Percentiles rank a stretch among this genome's conserved stretches.
These are phyloP conservation scores for Pichia sp. DNA, from an alignment of 1,139 yeast species.

Conservation along the genomic window DNA sequence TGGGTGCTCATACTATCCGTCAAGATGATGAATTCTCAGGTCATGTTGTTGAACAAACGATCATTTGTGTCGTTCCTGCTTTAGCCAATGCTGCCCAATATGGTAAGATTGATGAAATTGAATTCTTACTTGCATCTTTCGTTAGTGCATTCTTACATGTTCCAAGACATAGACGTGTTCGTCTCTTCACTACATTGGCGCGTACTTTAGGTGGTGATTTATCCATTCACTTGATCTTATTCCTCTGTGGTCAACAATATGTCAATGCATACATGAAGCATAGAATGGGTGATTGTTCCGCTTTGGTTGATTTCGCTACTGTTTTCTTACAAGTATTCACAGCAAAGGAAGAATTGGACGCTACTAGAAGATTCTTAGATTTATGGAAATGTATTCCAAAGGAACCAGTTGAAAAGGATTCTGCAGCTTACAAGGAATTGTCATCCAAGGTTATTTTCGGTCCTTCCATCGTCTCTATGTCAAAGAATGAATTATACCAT, in stretches of 20 bases:
- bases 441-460: slow-evolving; percentile 63
- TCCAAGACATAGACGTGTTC: slow-evolving; percentile 94
- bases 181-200: slow-evolving; percentile 74
- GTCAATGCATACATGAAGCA: slow-evolving; percentile 51
- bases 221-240: slow-evolving; percentile 70
- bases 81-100: slow-evolving; percentile 59
- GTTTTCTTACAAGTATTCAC: slow-evolving; percentile 66
- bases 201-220: slow-evolving; percentile 69
- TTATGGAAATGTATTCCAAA: slow-evolving; percentile 55
- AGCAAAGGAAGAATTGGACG: slow-evolving; percentile 65
- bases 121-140: slow-evolving; percentile 82
- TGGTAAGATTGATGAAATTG: slow-evolving; percentile 61
- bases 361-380: slow-evolving; percentile 53
- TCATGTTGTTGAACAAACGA: slow-evolving; percentile 90
- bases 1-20: slow-evolving; percentile 97
- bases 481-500: slow-evolving; percentile 46
- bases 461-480: slow-evolving; percentile 51
- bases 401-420: slow-evolving; percentile 36
- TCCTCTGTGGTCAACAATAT: slow-evolving; percentile 79
- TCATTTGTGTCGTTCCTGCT: slow-evolving; percentile 89
- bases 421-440: slow-evolving; percentile 36
- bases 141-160: slow-evolving; percentile 93
- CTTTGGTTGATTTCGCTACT: slow-evolving; percentile 68
- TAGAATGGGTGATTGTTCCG: slow-evolving; percentile 62
- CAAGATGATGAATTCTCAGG: slow-evolving; percentile 97